Evolutionary conservation across 805 yeast species (phyloP).

Genomic region (Wickerhamomyces chambardii): DNA sequence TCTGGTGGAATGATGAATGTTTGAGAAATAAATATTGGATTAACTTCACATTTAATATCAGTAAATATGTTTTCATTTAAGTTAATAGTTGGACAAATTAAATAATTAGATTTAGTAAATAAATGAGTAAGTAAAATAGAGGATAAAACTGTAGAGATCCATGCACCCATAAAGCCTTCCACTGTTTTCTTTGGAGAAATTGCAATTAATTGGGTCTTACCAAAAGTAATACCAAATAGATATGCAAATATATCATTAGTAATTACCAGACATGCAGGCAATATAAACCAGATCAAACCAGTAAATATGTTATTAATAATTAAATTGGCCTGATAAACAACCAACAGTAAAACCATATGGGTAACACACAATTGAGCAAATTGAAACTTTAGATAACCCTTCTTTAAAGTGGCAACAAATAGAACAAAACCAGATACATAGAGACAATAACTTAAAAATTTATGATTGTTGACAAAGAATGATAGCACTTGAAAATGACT

Average conservation of each 20-base stretch:
- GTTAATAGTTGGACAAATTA: constrained; percentile 82
- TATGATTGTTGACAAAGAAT: constrained; percentile 68
- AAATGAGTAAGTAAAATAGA: constrained; percentile 59
- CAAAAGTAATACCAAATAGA: constrained; percentile 94
- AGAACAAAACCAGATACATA: constrained; percentile 84
- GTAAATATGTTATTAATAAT: constrained; percentile 82
- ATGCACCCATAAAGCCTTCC: constrained; percentile 96
- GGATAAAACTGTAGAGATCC: constrained; percentile 83
- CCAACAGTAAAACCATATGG: constrained; percentile 85
- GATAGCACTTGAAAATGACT: constrained; percentile 37
- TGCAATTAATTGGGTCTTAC: constrained; percentile 83
- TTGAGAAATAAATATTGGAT: constrained; percentile 85
- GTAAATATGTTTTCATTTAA: constrained; percentile 53
- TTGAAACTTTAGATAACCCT: constrained; percentile 85
- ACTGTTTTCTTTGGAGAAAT: constrained; percentile 96
- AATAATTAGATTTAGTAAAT: constrained; percentile 56
- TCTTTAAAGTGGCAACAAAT: constrained; percentile 82
- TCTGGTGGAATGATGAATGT: constrained; percentile 64
- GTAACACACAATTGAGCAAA: constrained; percentile 91
- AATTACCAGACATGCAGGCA: constrained; percentile 88
- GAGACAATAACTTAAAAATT: constrained; percentile 72
- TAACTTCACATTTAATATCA: constrained; percentile 65
- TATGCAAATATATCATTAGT: constrained; percentile 96
- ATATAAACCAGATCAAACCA: constrained; percentile 90
- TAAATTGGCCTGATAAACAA: constrained; percentile 90